Conservation (phyloP, 169 alveolate genomes). For the Plasmodium gaboni region DNA sequence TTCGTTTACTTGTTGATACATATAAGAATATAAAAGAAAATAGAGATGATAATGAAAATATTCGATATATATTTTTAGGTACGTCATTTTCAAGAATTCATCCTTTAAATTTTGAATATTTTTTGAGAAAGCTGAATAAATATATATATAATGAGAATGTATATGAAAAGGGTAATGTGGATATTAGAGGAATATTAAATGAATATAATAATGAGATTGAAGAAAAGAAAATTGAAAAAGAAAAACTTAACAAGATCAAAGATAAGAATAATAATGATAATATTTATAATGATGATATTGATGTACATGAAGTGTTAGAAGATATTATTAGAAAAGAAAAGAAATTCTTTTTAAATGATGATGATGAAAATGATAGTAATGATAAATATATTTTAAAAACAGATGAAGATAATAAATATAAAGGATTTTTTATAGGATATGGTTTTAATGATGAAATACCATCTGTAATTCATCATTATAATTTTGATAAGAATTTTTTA, state of each 20-base stretch:
- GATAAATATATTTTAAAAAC: constrained; percentile 19
- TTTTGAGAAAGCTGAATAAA: constrained; percentile 37
- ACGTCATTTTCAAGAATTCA: constrained; percentile 32
- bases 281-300: background rate
- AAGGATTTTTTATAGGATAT: constrained; percentile 30
- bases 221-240: constrained; percentile 3
- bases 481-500: background rate
- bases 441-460: constrained; percentile 9
- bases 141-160: constrained; percentile 38
- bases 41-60: constrained; percentile 12
- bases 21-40: constrained; percentile 18
- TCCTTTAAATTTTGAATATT: constrained; percentile 52
- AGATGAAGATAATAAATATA: background rate
- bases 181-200: constrained; percentile 22
- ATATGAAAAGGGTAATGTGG: constrained; percentile 40
- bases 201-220: constrained; percentile 46
- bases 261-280: background rate
- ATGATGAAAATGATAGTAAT: constrained; percentile 1
- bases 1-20: constrained; percentile 21
- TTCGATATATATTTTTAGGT: constrained; percentile 41
- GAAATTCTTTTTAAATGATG: constrained; percentile 5
- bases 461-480: background rate
- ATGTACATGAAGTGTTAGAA: background rate
- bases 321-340: background rate
- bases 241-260: background rate